Evolutionary conservation across 345 rosid species (phyloP), one percentile per base, ranked within the genome.

Genomic region (Eucalyptus fibrosa): DNA sequence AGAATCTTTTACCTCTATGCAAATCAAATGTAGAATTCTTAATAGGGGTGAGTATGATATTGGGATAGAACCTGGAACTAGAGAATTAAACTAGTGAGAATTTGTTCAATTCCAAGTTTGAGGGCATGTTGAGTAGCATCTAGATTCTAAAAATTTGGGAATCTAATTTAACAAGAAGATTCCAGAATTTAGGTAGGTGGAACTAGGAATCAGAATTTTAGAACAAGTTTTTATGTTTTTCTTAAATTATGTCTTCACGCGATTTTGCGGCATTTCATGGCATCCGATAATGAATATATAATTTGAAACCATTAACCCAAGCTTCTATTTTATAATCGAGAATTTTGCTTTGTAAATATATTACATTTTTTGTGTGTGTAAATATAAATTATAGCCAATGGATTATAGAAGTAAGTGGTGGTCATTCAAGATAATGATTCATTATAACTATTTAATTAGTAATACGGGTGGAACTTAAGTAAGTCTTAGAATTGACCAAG

Each of bases 261-360:
- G 0, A 56, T 56, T 4, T 26, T 53, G 59, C 3, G 1, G 13
- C 2, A 56, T 56, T 56, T 10, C 13, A 24, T 56, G 3, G 0
- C 3, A 23, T 21, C 5, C 1, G 3, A 56, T 56, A 0, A 21
- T 23, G 6, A 56, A 24, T 56, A 24, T 56, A 56, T 55, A 55
- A 55, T 21, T 0, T 21, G 2, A 8, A 55, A 56, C 6, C 28
- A 56, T 23, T 56, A 23, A 56, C 1, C 0, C 0, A 0, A 56
- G 1, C 13, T 11, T 56, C 1, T 11, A 56, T 56, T 56, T 23
- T 56, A 56, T 56, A 0, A 24, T 56, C 0, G 3, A 24, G 30
- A 23, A 1, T 56, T 56, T 24, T 56, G 30, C 2, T 56, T 56
- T 24, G 0, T 5, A 1, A 24, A 56, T 23, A 24, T 24, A 2